Evolutionary conservation across 139 green algal genomes (phyloP).

Genomic region (Penium margaritaceum): DNA sequence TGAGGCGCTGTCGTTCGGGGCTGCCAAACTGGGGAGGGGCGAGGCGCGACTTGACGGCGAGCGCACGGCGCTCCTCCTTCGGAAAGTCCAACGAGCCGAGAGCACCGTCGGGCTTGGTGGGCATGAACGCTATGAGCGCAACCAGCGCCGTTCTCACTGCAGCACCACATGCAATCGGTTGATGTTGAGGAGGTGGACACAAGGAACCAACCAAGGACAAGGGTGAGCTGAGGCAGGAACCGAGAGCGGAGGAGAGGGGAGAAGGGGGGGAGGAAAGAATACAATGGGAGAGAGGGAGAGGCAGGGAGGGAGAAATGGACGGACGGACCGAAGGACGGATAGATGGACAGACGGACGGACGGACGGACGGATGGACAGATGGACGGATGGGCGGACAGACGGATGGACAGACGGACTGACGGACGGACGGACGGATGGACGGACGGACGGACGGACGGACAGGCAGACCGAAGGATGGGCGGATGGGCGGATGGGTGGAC

Average conservation of each 20-base stretch:
- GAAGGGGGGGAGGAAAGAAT: background rate
- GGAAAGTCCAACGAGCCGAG: slow-evolving; percentile 79
- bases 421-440: too few species aligned
- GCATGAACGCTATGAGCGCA: slow-evolving; percentile 90
- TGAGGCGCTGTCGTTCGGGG: slow-evolving; percentile 65
- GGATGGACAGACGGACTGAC: too few species aligned
- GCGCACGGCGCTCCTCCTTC: slow-evolving; percentile 62
- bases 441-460: too few species aligned
- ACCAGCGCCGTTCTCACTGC: slow-evolving; percentile 80
- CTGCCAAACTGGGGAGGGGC: slow-evolving; percentile 61
- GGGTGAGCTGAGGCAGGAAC: background rate
- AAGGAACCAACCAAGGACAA: too few species aligned
- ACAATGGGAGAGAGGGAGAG: background rate
- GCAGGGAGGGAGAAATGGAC: background rate
- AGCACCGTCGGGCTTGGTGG: slow-evolving; percentile 77
- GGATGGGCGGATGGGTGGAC: too few species aligned
- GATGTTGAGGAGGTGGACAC: too few species aligned
- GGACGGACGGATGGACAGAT: too few species aligned
- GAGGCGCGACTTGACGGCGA: slow-evolving; percentile 61
- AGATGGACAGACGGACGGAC: too few species aligned
- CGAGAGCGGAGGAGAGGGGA: background rate
- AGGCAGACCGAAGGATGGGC: too few species aligned
- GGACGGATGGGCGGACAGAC: too few species aligned
- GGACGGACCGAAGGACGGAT: too few species aligned
- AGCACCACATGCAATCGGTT: too few species aligned